A percentile compares a stretch with the other conserved stretches of the same genome.
Conservation (phyloP, 2,329 filamentous ascomycete species). For the Cercospora sp. region DNA sequence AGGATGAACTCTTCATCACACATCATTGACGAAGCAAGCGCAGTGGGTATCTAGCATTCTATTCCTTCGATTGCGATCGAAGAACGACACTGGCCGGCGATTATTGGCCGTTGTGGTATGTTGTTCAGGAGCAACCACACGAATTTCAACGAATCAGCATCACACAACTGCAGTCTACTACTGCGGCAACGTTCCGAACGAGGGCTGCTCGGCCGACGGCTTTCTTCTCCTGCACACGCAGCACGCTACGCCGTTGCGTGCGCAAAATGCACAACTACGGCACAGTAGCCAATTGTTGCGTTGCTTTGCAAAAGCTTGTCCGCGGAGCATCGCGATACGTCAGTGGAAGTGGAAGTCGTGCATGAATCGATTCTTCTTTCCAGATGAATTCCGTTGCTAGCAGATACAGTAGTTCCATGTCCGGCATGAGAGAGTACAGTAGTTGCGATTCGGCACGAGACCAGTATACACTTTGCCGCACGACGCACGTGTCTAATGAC, state of each 20-base stretch:
- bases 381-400: background rate
- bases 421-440: background rate
- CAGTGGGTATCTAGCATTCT: background rate
- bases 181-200: background rate
- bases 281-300: background rate
- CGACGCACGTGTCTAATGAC: background rate
- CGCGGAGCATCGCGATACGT: background rate
- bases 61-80: background rate
- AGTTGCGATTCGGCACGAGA: background rate
- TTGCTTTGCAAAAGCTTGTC: constrained; percentile 2
- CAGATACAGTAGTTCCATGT: background rate
- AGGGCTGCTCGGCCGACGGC: background rate
- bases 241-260: background rate
- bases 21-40: background rate
- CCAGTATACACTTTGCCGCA: background rate
- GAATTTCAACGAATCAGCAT: background rate
- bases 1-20: background rate
- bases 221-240: background rate
- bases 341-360: background rate
- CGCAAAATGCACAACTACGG: background rate
- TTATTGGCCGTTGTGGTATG: background rate
- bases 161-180: background rate
- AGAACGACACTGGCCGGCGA: background rate
- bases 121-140: background rate
- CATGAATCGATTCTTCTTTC: background rate